Evolutionary conservation across 352 stramenopile species (phyloP), one percentile per base, ranked within the genome.

Genomic region (Phytophthora sp.): DNA sequence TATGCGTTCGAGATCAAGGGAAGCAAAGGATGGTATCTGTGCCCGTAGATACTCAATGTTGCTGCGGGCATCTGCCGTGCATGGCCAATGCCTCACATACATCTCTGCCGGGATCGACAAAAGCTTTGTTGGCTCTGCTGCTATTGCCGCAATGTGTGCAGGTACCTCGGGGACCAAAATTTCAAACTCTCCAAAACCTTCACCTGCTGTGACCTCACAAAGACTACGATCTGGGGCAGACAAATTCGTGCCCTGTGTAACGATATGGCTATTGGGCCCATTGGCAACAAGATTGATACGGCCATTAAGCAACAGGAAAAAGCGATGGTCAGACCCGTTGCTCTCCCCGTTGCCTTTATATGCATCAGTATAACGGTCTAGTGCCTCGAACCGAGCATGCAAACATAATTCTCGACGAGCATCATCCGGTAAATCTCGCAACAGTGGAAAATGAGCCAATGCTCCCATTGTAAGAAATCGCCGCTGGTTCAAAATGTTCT

Each of bases 121-220:
- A 18, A 90, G 55, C 10, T 80, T 87, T 5, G 72, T 76, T 5
- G 69, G 54, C 32, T 88, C 81, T 17, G 82, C 49, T 21, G 78
- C 77, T 9, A 86, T 37, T 21, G 81, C 78, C n/a, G 72, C 48
- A 6, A 83, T 62, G 27, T 76, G 58, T 3, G 61, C 58, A 7
- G 61, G 62, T 5, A 66, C 54, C 1, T 87, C 73, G 10, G 69
- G 67, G 4, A 85, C 51, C 30, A 88, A 75, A 13, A 90, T 72
- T 46, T 87, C 75, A 32, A 90, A 87, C 44, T 90, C 81, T 4
- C 81, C 81, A 64, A 90, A 88, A n/a, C 81, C 79, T 12, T 72
- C 54, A 15, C 75, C 73, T 2, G 57, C 31, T 0, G 30, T 20
- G 20, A 90, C 52, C 20, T 88, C 81, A 11, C 73, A 66, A 2